Evolutionary conservation across 306 rosid genomes (phyloP), one percentile per base, ranked within the genome.

Genomic region (Potentilla sterilis): DNA sequence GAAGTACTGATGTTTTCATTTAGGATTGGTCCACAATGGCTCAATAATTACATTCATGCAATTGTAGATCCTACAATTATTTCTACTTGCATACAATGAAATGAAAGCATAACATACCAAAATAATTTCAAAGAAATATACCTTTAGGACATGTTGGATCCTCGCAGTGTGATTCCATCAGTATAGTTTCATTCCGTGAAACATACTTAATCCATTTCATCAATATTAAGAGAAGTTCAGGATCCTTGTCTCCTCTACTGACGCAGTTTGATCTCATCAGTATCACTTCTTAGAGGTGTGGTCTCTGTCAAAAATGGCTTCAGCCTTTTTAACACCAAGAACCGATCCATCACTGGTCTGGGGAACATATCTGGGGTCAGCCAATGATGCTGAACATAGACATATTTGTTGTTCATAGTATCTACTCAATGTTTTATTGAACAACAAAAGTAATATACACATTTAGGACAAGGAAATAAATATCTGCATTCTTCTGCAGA

Each of bases 401-500:
- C 43, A 16, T 28, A 15, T 9, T 35, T 34, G 24, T 63, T 35
- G 68, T 63, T 16, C 68, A 63, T 7, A 68, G 76, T 65, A 68
- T 82, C 85, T 74, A 76, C 63, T 69, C 81, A 66, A 58, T 72
- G 75, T 48, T 63, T 86, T 91, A 83, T 84, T 77, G 70, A 71
- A 85, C 78, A 69, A 85, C 76, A 83, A 89, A 85, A 73, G 44
- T 49, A 54, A 79, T 81, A 80, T 77, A 83, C 85, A 75, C 65
- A 78, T 55, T 79, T 87, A 75, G 42, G 77, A 76, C 81, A 42
- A 55, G 85, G 83, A 80, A 78, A 86, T 71, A 68, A 75, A 78
- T 70, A 83, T 86, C 96, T 87, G 92, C 94, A 88, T 73, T 87
- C 89, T 87, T 92, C 89, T 83, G 96, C 98, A 87, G 96, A 93